A percentile compares a stretch with the other conserved stretches of the same genome.
phyloP scores from a whole-genome alignment of 1,284 basidiomycete species.

The Filobasidium uniguttulatum region DNA sequence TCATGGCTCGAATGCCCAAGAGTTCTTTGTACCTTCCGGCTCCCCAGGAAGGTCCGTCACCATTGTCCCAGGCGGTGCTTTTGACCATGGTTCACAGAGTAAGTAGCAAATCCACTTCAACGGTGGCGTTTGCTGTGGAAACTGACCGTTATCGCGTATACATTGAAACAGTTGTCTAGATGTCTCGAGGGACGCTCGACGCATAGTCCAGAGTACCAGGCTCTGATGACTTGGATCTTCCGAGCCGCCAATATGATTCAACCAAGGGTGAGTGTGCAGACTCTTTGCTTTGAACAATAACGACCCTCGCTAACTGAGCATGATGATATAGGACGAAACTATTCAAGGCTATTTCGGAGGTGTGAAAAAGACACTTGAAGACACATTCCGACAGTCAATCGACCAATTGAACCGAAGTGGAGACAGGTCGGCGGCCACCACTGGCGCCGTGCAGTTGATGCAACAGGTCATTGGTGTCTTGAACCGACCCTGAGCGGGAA shows the following conservation, averaged over 20 bases:
- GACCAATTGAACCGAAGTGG: conserved; percentile 5
- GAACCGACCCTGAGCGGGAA: neutral
- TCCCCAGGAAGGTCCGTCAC: conserved; percentile 5
- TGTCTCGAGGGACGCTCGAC: conserved; percentile 4
- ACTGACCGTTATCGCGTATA: neutral
- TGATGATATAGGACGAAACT: neutral
- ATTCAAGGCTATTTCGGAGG: conserved; percentile 7
- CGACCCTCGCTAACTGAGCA: neutral
- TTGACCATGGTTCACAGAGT: conserved; percentile 15
- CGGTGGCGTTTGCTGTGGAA: neutral
- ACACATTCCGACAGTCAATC: conserved; percentile 6
- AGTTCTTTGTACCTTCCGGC: conserved; percentile 6
- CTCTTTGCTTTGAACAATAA: neutral
- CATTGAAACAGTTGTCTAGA: conserved; percentile 12
- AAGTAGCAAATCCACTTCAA: neutral
- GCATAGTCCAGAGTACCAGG: conserved; percentile 6
- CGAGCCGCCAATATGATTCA: conserved; percentile 8
- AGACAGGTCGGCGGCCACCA: conserved; percentile 6
- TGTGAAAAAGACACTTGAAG: conserved; percentile 7
- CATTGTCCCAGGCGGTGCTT: conserved; percentile 12
- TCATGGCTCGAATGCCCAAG: neutral
- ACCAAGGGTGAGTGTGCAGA: neutral
- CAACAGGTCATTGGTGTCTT: conserved; percentile 5
- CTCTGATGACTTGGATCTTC: conserved; percentile 9
- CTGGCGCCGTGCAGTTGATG: conserved; percentile 9